Percentiles rank a stretch among this genome's conserved stretches.
Evolutionary conservation across 2,329 filamentous ascomycete genomes (phyloP).

Genomic region (Endothia cerciana): DNA sequence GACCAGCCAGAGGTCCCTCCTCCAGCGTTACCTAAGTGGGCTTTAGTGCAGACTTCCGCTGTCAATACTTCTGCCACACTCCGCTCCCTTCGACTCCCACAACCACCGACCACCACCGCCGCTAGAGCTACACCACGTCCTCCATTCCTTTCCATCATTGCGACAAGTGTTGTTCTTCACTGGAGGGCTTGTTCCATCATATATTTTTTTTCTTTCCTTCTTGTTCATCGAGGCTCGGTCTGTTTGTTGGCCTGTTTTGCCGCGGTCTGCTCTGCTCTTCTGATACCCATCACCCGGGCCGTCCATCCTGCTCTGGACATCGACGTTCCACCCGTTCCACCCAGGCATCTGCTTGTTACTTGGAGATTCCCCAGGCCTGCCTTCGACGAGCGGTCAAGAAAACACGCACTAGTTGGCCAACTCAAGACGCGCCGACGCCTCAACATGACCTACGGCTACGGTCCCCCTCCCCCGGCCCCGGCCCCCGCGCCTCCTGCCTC

Average conservation of each 20-base stretch:
- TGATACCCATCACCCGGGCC: background rate
- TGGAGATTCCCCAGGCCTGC: background rate
- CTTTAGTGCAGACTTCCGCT: slow-evolving; percentile 12
- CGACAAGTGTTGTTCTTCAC: slow-evolving; percentile 23
- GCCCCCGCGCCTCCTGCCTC: slow-evolving; percentile 35
- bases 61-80: background rate
- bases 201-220: slow-evolving; percentile 2
- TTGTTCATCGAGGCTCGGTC: background rate
- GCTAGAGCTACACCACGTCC: background rate
- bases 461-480: slow-evolving; percentile 55
- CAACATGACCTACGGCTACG: slow-evolving; percentile 58
- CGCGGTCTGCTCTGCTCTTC: background rate
- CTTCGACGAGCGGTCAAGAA: background rate
- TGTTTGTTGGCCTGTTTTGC: background rate
- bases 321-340: background rate
- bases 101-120: background rate
- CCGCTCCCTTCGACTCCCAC: slow-evolving; percentile 14
- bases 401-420: background rate
- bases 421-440: background rate
- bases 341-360: background rate
- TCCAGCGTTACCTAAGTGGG: slow-evolving; percentile 4
- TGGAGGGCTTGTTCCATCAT: background rate
- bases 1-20: background rate
- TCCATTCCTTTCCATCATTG: slow-evolving; percentile 10
- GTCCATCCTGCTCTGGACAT: background rate